Base-by-base conservation (phyloP, 176 grass and related monocot genomes). In the Aechmea fasciata region DNA sequence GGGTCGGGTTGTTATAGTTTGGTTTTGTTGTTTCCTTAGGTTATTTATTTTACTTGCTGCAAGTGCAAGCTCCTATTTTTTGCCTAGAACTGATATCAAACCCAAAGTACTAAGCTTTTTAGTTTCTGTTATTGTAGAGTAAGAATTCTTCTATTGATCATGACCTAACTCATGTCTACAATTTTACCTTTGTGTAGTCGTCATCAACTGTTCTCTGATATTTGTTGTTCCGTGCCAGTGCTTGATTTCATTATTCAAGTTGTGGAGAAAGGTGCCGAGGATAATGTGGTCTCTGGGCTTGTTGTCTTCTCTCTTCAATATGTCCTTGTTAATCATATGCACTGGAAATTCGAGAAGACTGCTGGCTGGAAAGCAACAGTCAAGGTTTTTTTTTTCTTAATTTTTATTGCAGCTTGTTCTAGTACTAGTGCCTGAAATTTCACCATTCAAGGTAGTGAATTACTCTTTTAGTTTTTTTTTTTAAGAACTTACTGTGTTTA, bases 251-350 rank as follows among this genome's bases (percentile, higher is more conserved):
- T 80, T 57, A 66, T 84, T 77, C 89, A 90, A 62, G 78, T 96
- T 87, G 47, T 96, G 80, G 81, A 18, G 71, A 92, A 89, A 81
- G 89, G 86, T 64, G 62, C 76, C 11, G 86, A 76, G 51, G 84
- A 85, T 87, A 81, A 77, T 81, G 77, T 77, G 41, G 77, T 92
- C 71, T 87, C 61, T 64, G 10, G 86, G 48, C 78, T 89, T 70
- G 74, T 92, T 78, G 72, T 81, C 73, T 96, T 96, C 64, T 85
- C 81, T 71, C 50, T 92, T 78, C 86, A 92, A 59, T 87, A 92
- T 75, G 76, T 92, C 63, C 65, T 92, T 76, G 79, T 92, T 75
- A 92, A 96, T 87, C 93, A 92, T 90, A 78, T 92, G 70, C 87
- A 85, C 49, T 96, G 89, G 93, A 92, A 90, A 75, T 88, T 83